A percentile compares a stretch with the other conserved stretches of the same genome.
Conservation (phyloP, 1,139 yeast species). For the Magnusiomyces paraingens region DNA sequence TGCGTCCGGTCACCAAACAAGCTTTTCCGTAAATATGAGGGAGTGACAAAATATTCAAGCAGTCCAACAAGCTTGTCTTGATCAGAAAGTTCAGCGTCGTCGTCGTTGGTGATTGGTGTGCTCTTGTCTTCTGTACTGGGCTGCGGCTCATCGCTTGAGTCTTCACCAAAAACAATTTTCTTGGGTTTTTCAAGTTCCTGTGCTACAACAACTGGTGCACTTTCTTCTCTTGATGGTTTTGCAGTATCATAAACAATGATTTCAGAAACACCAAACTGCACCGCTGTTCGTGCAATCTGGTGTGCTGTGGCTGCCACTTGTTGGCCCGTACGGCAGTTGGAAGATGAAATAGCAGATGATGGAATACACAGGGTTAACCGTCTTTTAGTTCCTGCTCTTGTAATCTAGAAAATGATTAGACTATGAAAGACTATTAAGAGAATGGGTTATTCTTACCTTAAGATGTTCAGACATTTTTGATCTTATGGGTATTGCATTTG, state of each 20-base stretch:
- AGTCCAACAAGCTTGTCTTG: conserved; percentile 59
- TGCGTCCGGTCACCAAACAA: conserved; percentile 45
- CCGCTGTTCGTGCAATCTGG: conserved; percentile 72
- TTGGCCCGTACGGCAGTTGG: conserved; percentile 57
- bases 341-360: conserved; percentile 45
- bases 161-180: conserved; percentile 25
- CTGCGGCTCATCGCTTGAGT: conserved; percentile 17
- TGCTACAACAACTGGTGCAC: conserved; percentile 26
- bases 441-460: no score
- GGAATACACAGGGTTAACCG: conserved; percentile 49
- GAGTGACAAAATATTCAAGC: conserved; percentile 78
- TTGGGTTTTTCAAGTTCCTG: conserved; percentile 28
- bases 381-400: conserved; percentile 7
- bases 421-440: no score
- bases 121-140: conserved; percentile 11
- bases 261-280: conserved; percentile 63
- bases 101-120: conserved; percentile 12
- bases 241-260: conserved; percentile 50
- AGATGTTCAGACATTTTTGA: no score
- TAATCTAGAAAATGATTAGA: neutral
- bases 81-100: conserved; percentile 24
- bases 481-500: no score
- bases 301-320: conserved; percentile 70
- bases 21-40: conserved; percentile 67
- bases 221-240: conserved; percentile 22